Conservation (phyloP, 2,329 filamentous ascomycete species). For the Colletotrichum paranaense region DNA sequence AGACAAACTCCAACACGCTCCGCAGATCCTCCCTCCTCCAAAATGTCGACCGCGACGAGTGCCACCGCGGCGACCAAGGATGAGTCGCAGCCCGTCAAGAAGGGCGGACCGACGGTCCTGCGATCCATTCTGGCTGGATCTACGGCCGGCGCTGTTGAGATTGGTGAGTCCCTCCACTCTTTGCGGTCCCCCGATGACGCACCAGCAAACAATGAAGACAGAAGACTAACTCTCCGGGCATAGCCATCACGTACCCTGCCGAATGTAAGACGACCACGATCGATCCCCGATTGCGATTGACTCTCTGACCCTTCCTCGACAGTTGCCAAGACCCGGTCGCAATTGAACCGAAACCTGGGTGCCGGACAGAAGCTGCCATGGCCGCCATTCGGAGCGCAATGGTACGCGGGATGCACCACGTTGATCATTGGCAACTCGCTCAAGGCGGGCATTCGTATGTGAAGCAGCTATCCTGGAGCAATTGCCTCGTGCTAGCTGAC, state of each 20-base stretch:
- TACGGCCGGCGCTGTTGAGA: conserved; percentile 94
- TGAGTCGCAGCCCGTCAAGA: conserved; percentile 49
- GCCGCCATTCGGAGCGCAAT: conserved; percentile 92
- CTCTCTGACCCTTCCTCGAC: conserved; percentile 32
- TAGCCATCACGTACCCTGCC: conserved; percentile 90
- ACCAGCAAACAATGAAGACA: neutral
- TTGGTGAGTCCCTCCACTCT: conserved; percentile 66
- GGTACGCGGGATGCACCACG: conserved; percentile 98
- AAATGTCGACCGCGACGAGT: conserved; percentile 34
- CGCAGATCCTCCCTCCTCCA: conserved; percentile 13
- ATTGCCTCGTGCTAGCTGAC: conserved; percentile 29
- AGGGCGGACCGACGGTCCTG: conserved; percentile 76
- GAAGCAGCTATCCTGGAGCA: neutral
- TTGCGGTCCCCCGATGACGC: neutral
- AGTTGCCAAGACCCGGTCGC: conserved; percentile 95
- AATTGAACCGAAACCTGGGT: conserved; percentile 87
- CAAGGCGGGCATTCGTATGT: conserved; percentile 92
- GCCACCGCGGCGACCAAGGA: conserved; percentile 38
- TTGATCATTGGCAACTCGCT: conserved; percentile 96
- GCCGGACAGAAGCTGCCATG: conserved; percentile 90
- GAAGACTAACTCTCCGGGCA: conserved; percentile 40
- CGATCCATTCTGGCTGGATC: conserved; percentile 93
- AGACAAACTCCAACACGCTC: conserved; percentile 8
- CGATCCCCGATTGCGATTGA: conserved; percentile 25
- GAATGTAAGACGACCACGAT: conserved; percentile 73